A percentile compares a stretch with the other conserved stretches of the same genome.
Evolutionary conservation across 129 eudicot species (phyloP).

Genomic region (Flaveria robusta): DNA sequence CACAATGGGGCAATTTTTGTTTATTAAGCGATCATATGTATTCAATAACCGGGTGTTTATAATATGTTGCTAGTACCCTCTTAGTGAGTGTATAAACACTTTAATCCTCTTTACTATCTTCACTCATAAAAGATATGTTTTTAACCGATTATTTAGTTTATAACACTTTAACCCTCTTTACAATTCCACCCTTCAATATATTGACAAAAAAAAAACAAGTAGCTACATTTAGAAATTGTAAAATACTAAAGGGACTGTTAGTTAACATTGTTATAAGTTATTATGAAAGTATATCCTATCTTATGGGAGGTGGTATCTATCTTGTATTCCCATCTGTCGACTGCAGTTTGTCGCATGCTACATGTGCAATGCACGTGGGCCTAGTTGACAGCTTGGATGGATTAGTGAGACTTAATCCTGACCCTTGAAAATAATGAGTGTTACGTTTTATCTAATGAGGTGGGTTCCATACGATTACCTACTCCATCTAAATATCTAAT

Average conservation of each 20-base stretch:
- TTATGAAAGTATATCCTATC: constrained; percentile 12
- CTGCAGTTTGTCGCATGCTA: constrained; percentile 21
- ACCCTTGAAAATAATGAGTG: constrained; percentile 21
- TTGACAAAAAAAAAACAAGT: not conserved
- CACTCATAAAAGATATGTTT: no score
- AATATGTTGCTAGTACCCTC: no score
- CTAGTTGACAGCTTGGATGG: constrained; percentile 33
- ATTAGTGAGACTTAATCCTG: constrained; percentile 22
- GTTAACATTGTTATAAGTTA: not conserved
- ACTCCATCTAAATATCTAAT: not conserved
- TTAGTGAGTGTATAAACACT: no score
- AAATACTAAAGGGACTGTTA: constrained; percentile 6
- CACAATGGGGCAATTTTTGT: no score
- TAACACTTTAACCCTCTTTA: not conserved
- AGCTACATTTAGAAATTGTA: not conserved
- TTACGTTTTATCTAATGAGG: constrained; percentile 32
- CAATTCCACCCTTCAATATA: not conserved
- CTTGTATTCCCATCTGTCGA: constrained; percentile 18
- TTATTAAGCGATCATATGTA: no score
- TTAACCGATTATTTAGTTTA: no score
- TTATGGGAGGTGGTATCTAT: not conserved
- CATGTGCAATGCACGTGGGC: constrained; percentile 21
- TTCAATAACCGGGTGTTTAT: no score
- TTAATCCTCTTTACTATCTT: no score
- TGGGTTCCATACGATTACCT: constrained; percentile 40